Evolutionary conservation across 352 stramenopile species (phyloP), one percentile per base, ranked within the genome.

Genomic region (Pythium sp.): DNA sequence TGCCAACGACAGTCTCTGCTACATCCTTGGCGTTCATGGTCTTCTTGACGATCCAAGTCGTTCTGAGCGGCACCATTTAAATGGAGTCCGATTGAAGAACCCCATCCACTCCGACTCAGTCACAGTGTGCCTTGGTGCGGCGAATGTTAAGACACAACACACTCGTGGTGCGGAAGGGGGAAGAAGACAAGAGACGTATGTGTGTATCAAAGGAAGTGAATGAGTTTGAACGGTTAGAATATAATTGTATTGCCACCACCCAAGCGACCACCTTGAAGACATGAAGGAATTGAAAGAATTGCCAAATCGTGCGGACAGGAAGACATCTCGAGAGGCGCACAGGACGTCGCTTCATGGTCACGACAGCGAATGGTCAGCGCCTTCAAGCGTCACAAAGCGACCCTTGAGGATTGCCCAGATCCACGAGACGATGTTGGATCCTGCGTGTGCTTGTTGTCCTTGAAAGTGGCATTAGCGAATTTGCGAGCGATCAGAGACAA

Each of bases 21-120:
- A 91, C 86, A 15, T 78, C 86, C 24, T 72, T 92, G 12, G 84
- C 87, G 3, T 93, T 92, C 51, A 90, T 93, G 68, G 82, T 91
- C 36, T 93, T 94, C 72, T 73, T 94, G 24, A 94, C 84, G 28
- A 89, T 94, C 67, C 87, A 94, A 67, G 76, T 93, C 61, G 84
- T 83, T 15, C 78, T 94, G 3, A 92, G 84, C 43, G 84, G 87
- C 24, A 76, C 58, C 47, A 59, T 86, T 20, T 72, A 69, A 38
- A 12, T 32, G 26, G n/a, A 8, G 14, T 47, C 55, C 30, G 32
- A 61, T 38, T 15, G 20, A 22, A 20, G 32, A 61, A 26, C n/a
- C 34, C 20, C 32, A 8, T 0, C 26, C 28, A 9, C 30, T 61
- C 30, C 36, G 15, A 22, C 32, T 14, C 20, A 15, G 24, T 6